Evolutionary conservation across 768 basidiomycete species (phyloP).

Genomic region (Solioccasus polychromus): DNA sequence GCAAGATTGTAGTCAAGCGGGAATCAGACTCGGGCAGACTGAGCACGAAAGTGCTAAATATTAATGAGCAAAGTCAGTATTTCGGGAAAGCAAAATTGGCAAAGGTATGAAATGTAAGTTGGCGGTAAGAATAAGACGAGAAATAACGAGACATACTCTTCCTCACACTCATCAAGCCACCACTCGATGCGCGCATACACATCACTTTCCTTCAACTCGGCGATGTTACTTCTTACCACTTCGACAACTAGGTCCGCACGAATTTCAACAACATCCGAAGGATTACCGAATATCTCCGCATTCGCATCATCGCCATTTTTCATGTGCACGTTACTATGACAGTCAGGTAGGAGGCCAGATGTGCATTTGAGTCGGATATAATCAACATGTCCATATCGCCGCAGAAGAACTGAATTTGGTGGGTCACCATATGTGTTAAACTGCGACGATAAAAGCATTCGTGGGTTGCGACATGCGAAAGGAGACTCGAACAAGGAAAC

Average conservation of each 20-base stretch:
- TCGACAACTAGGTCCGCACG: constrained; percentile 66
- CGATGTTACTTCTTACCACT: constrained; percentile 24
- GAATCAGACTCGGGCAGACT: constrained; percentile 36
- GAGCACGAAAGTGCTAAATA: constrained; percentile 11
- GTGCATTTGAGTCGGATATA: constrained; percentile 48
- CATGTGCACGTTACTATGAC: constrained; percentile 12
- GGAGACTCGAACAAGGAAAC: not conserved
- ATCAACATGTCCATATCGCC: constrained; percentile 93
- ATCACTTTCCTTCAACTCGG: constrained; percentile 12
- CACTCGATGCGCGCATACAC: constrained; percentile 65
- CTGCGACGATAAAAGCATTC: constrained; percentile 36
- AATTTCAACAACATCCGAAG: constrained; percentile 76
- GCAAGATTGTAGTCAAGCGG: constrained; percentile 52
- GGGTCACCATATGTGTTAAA: constrained; percentile 96
- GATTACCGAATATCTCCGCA: constrained; percentile 52
- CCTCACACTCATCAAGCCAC: constrained; percentile 89
- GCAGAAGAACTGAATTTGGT: constrained; percentile 90
- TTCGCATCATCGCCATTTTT: constrained; percentile 15
- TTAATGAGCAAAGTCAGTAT: constrained; percentile 1
- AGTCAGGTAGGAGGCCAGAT: not conserved
- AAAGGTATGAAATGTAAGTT: not conserved
- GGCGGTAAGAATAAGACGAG: not conserved
- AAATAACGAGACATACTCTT: constrained; percentile 60
- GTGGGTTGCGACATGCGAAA: not conserved
- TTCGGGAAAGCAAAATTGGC: not conserved